Percentiles rank a stretch among this genome's conserved stretches.
Conservation (phyloP, 495 filamentous ascomycete genomes). For the Hypoxylon cercidicola region DNA sequence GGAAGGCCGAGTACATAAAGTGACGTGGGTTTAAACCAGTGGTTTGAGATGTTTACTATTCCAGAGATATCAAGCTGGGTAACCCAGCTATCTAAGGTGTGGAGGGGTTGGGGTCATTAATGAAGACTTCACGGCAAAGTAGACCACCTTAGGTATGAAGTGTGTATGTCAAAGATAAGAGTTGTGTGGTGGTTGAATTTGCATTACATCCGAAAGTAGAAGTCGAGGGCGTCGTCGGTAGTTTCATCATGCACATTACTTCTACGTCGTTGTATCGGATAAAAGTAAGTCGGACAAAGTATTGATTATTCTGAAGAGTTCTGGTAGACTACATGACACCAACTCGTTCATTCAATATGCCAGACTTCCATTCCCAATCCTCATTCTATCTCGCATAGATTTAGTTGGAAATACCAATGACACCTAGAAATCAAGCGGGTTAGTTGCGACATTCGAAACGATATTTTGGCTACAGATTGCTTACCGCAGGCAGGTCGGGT, state of each 20-base stretch:
- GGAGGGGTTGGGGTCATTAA: conserved; percentile 8
- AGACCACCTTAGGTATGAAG: not conserved
- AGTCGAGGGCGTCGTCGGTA: not conserved
- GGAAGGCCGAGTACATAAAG: not conserved
- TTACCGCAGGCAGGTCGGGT: conserved; percentile 90
- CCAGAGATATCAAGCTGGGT: conserved; percentile 20
- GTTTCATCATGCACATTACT: not conserved
- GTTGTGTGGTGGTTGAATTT: no score
- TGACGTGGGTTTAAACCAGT: conserved; percentile 5
- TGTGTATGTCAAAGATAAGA: not conserved
- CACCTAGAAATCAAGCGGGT: conserved; percentile 61
- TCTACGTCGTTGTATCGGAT: not conserved
- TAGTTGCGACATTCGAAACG: conserved; percentile 3
- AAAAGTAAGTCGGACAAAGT: not conserved
- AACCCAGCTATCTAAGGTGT: not conserved
- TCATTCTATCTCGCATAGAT: conserved; percentile 5
- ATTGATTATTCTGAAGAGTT: conserved; percentile 21
- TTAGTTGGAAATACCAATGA: conserved; percentile 85
- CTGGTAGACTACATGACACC: conserved; percentile 18
- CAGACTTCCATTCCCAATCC: conserved; percentile 10
- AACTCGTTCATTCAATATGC: conserved; percentile 16
- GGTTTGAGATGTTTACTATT: conserved; percentile 15
- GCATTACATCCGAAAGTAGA: no score
- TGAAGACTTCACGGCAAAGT: not conserved
- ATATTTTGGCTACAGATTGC: conserved; percentile 35